phyloP scores from a whole-genome alignment of 345 rosid genomes.

The Alliaria petiolata region DNA sequence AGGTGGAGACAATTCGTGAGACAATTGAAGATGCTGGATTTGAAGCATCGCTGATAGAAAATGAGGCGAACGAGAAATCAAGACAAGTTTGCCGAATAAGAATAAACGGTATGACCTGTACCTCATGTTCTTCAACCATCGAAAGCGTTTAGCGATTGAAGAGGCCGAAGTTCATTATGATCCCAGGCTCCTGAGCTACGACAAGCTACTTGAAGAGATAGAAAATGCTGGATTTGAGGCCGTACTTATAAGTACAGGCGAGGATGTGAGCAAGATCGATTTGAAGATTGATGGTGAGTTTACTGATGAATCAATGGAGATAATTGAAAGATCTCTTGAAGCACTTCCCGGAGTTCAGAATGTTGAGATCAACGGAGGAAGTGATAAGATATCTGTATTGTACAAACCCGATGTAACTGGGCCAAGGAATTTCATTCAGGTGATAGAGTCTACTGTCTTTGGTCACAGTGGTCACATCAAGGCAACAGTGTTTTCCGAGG shows the following conservation, averaged over 20 bases:
- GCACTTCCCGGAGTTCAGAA: constrained; percentile 85
- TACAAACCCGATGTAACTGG: constrained; percentile 74
- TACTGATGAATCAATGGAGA: constrained; percentile 46
- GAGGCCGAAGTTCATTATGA: constrained; percentile 80
- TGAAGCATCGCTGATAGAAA: constrained; percentile 53
- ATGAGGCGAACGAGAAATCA: constrained; percentile 47
- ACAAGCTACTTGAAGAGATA: constrained; percentile 43
- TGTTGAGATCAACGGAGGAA: constrained; percentile 29
- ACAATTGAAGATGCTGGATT: constrained; percentile 87
- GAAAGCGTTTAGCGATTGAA: constrained; percentile 82
- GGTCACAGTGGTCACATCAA: constrained; percentile 61
- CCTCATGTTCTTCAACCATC: constrained; percentile 70
- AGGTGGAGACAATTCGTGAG: constrained; percentile 87
- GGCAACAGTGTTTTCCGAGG: constrained; percentile 65
- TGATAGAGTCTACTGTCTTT: constrained; percentile 75
- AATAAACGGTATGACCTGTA: constrained; percentile 89
- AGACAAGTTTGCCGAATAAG: constrained; percentile 64
- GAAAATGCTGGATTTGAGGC: constrained; percentile 75
- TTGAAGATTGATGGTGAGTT: constrained; percentile 66
- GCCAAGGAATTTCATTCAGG: constrained; percentile 67
- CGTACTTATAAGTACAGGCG: constrained; percentile 62
- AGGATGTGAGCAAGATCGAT: constrained; percentile 63
- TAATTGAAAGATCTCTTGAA: constrained; percentile 58
- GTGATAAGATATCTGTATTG: constrained; percentile 51
- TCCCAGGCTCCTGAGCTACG: constrained; percentile 39